A percentile compares a stretch with the other conserved stretches of the same genome.
phyloP scores from a whole-genome alignment of 208 protist species.

The Leptomonas seymouri region DNA sequence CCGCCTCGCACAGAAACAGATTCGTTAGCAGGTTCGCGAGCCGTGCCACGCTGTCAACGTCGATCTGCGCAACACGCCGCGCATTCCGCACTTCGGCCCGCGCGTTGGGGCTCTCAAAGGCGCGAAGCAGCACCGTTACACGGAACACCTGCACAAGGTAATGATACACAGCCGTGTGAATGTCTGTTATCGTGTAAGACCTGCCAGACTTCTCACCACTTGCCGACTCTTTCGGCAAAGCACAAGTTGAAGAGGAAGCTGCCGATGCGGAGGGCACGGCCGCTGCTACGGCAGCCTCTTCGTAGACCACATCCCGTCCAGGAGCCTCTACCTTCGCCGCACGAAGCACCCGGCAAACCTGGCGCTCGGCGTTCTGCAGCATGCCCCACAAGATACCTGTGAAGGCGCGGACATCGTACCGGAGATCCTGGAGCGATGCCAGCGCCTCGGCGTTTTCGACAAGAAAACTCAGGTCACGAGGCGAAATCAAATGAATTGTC shows the following conservation, averaged over 20 bases:
- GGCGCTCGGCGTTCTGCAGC: slow-evolving; percentile 39
- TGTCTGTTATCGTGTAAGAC: background rate
- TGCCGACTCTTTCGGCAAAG: background rate
- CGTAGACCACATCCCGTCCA: background rate
- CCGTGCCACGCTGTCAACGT: slow-evolving; percentile 48
- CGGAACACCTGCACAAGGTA: slow-evolving; percentile 36
- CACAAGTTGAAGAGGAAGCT: background rate
- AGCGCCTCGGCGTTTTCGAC: slow-evolving; percentile 43
- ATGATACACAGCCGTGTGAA: slow-evolving; percentile 30
- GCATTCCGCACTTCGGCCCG: slow-evolving; percentile 30
- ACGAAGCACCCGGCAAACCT: slow-evolving; percentile 37
- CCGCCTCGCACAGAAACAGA: slow-evolving; percentile 29
- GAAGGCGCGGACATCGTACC: slow-evolving; percentile 67
- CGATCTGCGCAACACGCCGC: slow-evolving; percentile 45
- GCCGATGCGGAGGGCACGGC: background rate
- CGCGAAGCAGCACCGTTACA: slow-evolving; percentile 38
- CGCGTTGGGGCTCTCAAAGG: slow-evolving; percentile 44
- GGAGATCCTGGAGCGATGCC: slow-evolving; percentile 35
- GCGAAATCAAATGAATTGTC: slow-evolving; percentile 49
- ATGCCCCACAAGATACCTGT: slow-evolving; percentile 70
- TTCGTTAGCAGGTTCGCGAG: slow-evolving; percentile 31
- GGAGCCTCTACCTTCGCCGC: background rate
- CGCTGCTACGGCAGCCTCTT: background rate
- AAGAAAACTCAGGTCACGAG: slow-evolving; percentile 43
- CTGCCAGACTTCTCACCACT: background rate